These are phyloP conservation scores for Sugiyamaella paludigena DNA, from an alignment of 1,139 yeast genomes.

Conservation along the genomic window DNA sequence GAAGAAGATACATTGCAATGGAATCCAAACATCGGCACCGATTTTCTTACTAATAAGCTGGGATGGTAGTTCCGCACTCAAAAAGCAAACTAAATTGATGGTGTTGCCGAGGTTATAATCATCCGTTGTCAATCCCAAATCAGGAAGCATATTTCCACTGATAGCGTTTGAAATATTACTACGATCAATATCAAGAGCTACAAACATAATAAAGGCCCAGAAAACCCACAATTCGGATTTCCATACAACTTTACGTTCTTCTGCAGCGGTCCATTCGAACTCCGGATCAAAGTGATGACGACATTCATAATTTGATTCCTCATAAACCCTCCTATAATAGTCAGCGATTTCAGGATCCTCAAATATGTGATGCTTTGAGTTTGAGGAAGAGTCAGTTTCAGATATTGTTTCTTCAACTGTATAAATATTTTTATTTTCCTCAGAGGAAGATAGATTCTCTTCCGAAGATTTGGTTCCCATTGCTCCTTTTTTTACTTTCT, in stretches of 20 bases:
- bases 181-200: conserved; percentile 52
- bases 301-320: conserved; percentile 47
- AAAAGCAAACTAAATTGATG: conserved; percentile 44
- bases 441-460: too few species aligned
- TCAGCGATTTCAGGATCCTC: conserved; percentile 46
- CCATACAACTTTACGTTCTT: conserved; percentile 43
- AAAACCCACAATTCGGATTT: conserved; percentile 45
- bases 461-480: too few species aligned
- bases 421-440: too few species aligned
- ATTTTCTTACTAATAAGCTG: conserved; percentile 50
- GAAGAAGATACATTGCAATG: conserved; percentile 51
- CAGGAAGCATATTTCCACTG: conserved; percentile 48
- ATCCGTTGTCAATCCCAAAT: conserved; percentile 46
- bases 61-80: conserved; percentile 52
- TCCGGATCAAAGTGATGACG: conserved; percentile 47
- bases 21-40: conserved; percentile 57
- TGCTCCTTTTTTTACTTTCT: too few species aligned
- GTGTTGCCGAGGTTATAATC: conserved; percentile 51
- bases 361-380: conserved; percentile 18
- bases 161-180: conserved; percentile 51
- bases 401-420: too few species aligned
- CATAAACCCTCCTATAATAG: conserved; percentile 44
- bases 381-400: too few species aligned
- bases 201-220: conserved; percentile 47
- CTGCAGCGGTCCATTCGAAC: conserved; percentile 46